These are phyloP conservation scores for Aphanoascus verrucosus DNA, from an alignment of 2,329 filamentous ascomycete species.

Conservation along the genomic window DNA sequence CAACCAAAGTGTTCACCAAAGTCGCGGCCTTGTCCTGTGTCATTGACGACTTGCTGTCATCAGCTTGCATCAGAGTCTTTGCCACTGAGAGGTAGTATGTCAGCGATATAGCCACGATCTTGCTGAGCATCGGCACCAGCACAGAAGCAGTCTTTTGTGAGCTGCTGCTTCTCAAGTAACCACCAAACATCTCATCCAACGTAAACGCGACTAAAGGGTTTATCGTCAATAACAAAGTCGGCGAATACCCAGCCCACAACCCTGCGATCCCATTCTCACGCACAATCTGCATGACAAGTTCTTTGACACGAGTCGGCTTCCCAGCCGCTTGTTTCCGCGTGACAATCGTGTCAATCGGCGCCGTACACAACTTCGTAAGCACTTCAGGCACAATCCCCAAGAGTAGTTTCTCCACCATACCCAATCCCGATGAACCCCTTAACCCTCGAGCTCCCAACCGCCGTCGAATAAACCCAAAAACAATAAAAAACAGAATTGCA, in stretches of 20 bases:
- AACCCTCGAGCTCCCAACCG: background rate
- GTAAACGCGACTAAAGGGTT: constrained; percentile 84
- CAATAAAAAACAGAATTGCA: constrained; percentile 61
- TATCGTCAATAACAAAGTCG: constrained; percentile 65
- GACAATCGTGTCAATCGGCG: constrained; percentile 71
- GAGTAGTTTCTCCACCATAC: background rate
- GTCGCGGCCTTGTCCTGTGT: constrained; percentile 20
- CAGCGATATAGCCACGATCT: constrained; percentile 61
- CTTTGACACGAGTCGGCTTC: constrained; percentile 49
- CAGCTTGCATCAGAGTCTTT: constrained; percentile 65
- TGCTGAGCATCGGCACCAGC: constrained; percentile 63
- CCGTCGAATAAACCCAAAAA: background rate
- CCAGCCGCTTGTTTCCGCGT: constrained; percentile 63
- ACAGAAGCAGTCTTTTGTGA: constrained; percentile 47
- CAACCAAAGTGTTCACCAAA: background rate
- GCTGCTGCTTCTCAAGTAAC: constrained; percentile 29
- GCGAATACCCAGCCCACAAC: constrained; percentile 83
- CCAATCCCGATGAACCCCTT: background rate
- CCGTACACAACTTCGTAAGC: constrained; percentile 63
- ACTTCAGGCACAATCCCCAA: constrained; percentile 52
- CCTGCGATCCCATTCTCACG: constrained; percentile 59
- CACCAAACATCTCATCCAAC: constrained; percentile 59
- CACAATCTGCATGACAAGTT: constrained; percentile 39
- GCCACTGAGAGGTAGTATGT: constrained; percentile 82
- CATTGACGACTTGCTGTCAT: constrained; percentile 18